Base-by-base conservation (phyloP, 495 filamentous ascomycete species). In the Glarea lozoyensis region DNA sequence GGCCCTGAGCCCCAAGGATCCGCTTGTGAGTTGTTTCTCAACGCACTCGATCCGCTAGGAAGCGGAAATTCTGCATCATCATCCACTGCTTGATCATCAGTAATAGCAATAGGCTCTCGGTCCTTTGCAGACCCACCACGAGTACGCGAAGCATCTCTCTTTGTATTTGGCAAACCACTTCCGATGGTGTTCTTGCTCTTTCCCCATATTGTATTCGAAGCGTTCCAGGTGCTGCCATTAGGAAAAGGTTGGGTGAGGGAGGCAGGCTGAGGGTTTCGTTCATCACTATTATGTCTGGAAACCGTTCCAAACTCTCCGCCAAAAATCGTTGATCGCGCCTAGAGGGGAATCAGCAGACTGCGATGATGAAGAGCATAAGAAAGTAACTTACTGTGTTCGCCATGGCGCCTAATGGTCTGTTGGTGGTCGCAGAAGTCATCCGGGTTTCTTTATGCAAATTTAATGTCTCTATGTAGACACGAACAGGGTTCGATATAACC, bases 41-140 rank as follows among this genome's bases (percentile, higher is more conserved):
- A 57, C 23, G 81, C 81, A 19, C 78, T 69, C 2, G 82, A 85
- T 18, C 83, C 82, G 21, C 73, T 71, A 50, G 78, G 75, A 19
- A 40, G 21, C 13, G 23, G 43, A 23, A 46, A 49, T 9, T 40
- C 40, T 12, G 24, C 37, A 33, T 57, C 50, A 18, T 47, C 42
- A 4, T 16, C 44, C 33, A 38, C 41, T 55, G 25, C 32, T 2
- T 39, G 22, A 3, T 30, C 13, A 43, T 57, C 35, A 50, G 50
- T 43, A 40, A 21, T 25, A 5, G 43, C 18, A 18, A 12, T 20
- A 30, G 27, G 17, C 19, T 48, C 27, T 19, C 18, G 11, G 23
- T 17, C 18, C 22, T 16, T 34, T 17, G 30, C 13, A 30, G 32
- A 48, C 67, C 37, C 56, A 73, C 72, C 70, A 64, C 64, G 66